Evolutionary conservation across 345 rosid genomes (phyloP).

Genomic region (Chamaenerion angustifolium): DNA sequence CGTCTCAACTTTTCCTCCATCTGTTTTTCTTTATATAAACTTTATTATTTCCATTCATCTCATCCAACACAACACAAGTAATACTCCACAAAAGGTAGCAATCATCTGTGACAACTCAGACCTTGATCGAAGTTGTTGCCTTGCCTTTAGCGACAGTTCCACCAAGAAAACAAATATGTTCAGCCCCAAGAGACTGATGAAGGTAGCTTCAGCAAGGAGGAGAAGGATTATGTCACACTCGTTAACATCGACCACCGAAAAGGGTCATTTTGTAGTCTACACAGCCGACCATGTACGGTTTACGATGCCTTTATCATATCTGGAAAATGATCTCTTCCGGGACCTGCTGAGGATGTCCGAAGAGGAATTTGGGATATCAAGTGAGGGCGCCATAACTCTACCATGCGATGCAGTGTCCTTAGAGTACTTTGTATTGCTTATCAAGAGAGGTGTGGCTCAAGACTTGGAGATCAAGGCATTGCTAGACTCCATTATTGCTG

Average conservation of each 20-base stretch:
- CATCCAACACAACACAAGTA: no score
- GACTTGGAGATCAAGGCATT: background rate
- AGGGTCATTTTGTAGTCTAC: conserved; percentile 22
- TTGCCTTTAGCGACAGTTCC: background rate
- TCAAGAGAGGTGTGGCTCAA: background rate
- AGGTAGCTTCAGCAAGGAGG: background rate
- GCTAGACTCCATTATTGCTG: no score
- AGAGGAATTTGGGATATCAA: conserved; percentile 4
- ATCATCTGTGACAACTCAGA: no score
- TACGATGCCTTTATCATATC: conserved; percentile 7
- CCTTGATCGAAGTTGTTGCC: no score
- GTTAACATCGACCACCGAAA: conserved; percentile 4
- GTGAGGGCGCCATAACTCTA: background rate
- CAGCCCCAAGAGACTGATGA: conserved; percentile 1
- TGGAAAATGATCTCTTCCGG: conserved; percentile 1
- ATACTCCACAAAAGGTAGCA: no score
- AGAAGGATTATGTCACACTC: background rate
- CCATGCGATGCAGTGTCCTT: background rate
- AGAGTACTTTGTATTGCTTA: conserved; percentile 1
- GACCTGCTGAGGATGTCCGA: conserved; percentile 4
- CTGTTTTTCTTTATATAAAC: no score
- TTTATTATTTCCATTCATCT: no score
- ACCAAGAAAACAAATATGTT: background rate
- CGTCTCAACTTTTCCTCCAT: no score
- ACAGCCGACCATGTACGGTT: conserved; percentile 9